These are phyloP conservation scores for Colletotrichum caudatum DNA, from an alignment of 2,329 filamentous ascomycete species.

Conservation along the genomic window DNA sequence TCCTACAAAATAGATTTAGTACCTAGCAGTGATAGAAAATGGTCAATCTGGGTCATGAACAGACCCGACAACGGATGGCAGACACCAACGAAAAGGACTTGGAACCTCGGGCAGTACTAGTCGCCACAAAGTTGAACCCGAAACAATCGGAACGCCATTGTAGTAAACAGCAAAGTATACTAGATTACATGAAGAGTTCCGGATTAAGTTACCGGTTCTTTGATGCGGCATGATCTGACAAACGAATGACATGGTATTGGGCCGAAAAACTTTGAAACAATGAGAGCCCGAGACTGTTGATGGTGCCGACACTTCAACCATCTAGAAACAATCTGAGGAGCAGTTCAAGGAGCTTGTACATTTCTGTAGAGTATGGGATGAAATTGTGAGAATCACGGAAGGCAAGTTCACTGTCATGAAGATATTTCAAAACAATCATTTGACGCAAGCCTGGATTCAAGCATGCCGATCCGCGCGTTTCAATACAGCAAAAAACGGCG, in stretches of 20 bases:
- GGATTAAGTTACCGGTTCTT: neutral
- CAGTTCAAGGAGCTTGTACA: neutral
- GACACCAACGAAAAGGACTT: neutral
- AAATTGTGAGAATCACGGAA: neutral
- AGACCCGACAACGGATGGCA: neutral
- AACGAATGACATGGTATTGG: neutral
- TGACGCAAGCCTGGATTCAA: neutral
- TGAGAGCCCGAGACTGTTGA: too few relatives aligned
- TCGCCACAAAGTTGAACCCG: neutral
- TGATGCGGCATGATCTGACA: neutral
- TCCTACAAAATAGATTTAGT: neutral
- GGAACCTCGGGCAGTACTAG: neutral
- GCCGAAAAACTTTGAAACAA: neutral
- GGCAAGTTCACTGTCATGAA: neutral
- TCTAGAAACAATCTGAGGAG: fast-evolving
- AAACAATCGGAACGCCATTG: neutral
- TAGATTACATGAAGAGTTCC: neutral
- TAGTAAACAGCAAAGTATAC: neutral
- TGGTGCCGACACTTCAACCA: neutral
- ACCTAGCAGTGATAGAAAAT: neutral
- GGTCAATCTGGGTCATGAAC: neutral
- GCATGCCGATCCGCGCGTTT: neutral
- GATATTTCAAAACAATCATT: neutral
- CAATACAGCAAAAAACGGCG: neutral
- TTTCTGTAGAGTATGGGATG: neutral